Conservation (phyloP, 1,139 yeast genomes). For the Lodderomyces margitis region DNA sequence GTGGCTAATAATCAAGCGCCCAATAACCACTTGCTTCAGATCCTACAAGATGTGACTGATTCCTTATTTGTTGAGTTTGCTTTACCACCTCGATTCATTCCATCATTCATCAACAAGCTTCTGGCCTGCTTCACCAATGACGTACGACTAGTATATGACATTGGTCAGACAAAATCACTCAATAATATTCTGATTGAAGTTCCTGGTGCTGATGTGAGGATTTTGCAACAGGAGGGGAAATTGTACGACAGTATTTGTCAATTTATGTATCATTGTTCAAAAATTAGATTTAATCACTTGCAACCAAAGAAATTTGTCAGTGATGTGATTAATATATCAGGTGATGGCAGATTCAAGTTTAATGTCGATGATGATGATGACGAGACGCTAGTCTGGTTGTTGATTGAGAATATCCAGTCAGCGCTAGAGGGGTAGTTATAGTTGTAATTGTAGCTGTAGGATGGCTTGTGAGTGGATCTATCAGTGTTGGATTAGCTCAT, state of each 20-base stretch:
- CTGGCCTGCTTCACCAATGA: constrained; percentile 13
- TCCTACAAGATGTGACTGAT: constrained; percentile 15
- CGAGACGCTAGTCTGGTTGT: constrained; percentile 9
- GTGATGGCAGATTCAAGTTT: constrained; percentile 15
- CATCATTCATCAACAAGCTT: constrained; percentile 15
- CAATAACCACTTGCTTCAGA: constrained; percentile 10
- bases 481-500: too few species aligned
- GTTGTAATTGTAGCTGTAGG: too few species aligned
- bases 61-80: background rate
- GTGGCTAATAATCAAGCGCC: constrained; percentile 6
- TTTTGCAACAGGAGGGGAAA: constrained; percentile 7
- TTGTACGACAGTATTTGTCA: constrained; percentile 14
- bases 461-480: background rate
- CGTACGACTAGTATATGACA: constrained; percentile 17
- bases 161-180: constrained; percentile 15
- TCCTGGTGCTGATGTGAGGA: constrained; percentile 21
- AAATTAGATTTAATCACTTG: constrained; percentile 22
- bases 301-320: constrained; percentile 21
- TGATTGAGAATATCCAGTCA: constrained; percentile 11
- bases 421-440: too few species aligned
- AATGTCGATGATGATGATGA: constrained; percentile 5
- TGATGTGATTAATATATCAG: constrained; percentile 16
- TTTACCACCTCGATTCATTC: constrained; percentile 10
- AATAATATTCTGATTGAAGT: constrained; percentile 24
- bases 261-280: constrained; percentile 21